These are phyloP conservation scores for Wickerhamiella galacta DNA, from an alignment of 805 yeast species.

Conservation along the genomic window DNA sequence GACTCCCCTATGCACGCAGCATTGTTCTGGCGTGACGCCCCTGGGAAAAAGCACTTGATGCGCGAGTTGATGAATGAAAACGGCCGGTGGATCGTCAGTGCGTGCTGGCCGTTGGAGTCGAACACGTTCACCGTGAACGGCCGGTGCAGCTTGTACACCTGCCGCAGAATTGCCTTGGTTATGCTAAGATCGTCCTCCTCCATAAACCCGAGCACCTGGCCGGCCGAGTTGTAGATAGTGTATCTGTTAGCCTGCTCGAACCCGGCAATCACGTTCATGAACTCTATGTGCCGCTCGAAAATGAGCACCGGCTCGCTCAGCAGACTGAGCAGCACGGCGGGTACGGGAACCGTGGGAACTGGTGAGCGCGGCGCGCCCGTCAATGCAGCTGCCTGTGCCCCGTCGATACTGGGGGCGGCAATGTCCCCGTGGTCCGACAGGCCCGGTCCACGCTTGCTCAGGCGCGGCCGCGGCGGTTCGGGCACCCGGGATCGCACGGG, in stretches of 20 bases:
- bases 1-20: conserved; percentile 59
- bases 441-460: conserved; percentile 1
- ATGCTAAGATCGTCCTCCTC: conserved; percentile 65
- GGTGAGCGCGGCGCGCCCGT: conserved; percentile 2
- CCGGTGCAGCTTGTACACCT: conserved; percentile 67
- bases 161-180: conserved; percentile 57
- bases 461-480: conserved; percentile 6
- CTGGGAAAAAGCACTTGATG: conserved; percentile 54
- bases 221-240: conserved; percentile 48
- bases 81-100: conserved; percentile 47
- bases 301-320: conserved; percentile 70
- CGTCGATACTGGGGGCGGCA: background rate
- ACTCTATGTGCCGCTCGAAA: conserved; percentile 74
- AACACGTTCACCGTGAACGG: conserved; percentile 34
- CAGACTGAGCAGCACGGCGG: conserved; percentile 36
- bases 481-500: conserved; percentile 11
- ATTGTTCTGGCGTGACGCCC: conserved; percentile 26
- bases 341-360: conserved; percentile 2
- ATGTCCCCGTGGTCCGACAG: background rate
- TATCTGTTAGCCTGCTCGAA: conserved; percentile 84
- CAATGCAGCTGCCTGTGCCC: conserved; percentile 1
- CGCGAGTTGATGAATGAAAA: conserved; percentile 82
- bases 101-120: conserved; percentile 21
- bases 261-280: conserved; percentile 73
- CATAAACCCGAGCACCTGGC: conserved; percentile 64